Evolutionary conservation across 352 stramenopile genomes (phyloP).

Genomic region (Blastocystis sp.): DNA sequence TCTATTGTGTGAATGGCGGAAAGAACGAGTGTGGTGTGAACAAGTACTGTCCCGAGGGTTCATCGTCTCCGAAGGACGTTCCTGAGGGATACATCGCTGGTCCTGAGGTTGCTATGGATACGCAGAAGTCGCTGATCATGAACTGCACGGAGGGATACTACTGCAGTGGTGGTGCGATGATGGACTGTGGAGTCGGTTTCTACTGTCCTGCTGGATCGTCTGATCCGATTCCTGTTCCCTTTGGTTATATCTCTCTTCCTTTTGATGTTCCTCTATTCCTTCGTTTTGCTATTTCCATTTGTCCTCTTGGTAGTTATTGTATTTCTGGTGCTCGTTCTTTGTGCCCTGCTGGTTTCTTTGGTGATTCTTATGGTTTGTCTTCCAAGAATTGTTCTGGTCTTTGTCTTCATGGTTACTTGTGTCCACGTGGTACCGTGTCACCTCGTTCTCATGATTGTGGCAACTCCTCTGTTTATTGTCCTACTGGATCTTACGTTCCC

Average conservation of each 20-base stretch:
- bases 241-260: background rate
- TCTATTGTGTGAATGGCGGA: no score
- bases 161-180: background rate
- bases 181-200: background rate
- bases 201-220: slow-evolving; percentile 10
- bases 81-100: background rate
- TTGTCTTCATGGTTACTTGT: background rate
- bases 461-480: background rate
- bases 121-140: background rate
- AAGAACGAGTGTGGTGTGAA: no score
- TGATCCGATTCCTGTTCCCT: background rate
- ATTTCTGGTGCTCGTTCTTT: background rate
- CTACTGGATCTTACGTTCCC: background rate
- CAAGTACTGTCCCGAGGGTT: no score
- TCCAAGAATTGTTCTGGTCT: background rate
- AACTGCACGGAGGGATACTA: background rate
- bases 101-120: background rate
- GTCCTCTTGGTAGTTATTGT: background rate
- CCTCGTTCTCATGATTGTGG: background rate
- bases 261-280: background rate
- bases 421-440: background rate
- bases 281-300: background rate
- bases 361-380: background rate
- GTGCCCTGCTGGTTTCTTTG: background rate
- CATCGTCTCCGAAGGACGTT: no score